A percentile compares a stretch with the other conserved stretches of the same genome.
Evolutionary conservation across 805 yeast species (phyloP).

Genomic region (Candida awuae): DNA sequence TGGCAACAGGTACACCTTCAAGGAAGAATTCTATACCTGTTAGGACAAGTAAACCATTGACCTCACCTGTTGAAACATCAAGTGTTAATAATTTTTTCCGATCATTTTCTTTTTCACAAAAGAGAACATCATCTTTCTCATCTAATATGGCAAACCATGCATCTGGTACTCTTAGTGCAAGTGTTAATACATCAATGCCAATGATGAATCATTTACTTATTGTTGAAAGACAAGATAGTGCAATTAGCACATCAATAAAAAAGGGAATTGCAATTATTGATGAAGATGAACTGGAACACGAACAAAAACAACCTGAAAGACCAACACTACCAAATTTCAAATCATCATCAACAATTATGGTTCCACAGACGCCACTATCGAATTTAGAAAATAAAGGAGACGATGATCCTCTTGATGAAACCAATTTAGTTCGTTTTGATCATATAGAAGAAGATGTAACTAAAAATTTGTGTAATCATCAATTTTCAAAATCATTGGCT

Average conservation of each 20-base stretch:
- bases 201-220: background rate
- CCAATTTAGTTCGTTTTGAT: too few relatives aligned
- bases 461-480: too few relatives aligned
- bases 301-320: conserved; percentile 12
- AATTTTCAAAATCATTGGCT: too few relatives aligned
- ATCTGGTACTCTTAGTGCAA: background rate
- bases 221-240: conserved; percentile 3
- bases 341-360: background rate
- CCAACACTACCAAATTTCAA: conserved; percentile 10
- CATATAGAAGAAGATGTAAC: too few relatives aligned
- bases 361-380: conserved; percentile 4
- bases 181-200: conserved; percentile 2
- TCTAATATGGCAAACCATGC: conserved; percentile 7
- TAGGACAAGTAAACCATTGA: conserved; percentile 41
- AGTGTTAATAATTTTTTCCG: conserved; percentile 30
- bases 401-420: too few relatives aligned
- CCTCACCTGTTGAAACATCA: conserved; percentile 34
- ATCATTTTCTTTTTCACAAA: conserved; percentile 29
- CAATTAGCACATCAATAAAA: background rate
- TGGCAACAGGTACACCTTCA: background rate
- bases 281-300: conserved; percentile 5
- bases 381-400: too few relatives aligned
- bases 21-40: conserved; percentile 27
- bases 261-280: conserved; percentile 6
- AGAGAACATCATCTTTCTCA: conserved; percentile 16